A percentile compares a stretch with the other conserved stretches of the same genome.
These are phyloP conservation scores for Cyberlindnera xylosilytica DNA, from an alignment of 805 yeast genomes.

Conservation along the genomic window DNA sequence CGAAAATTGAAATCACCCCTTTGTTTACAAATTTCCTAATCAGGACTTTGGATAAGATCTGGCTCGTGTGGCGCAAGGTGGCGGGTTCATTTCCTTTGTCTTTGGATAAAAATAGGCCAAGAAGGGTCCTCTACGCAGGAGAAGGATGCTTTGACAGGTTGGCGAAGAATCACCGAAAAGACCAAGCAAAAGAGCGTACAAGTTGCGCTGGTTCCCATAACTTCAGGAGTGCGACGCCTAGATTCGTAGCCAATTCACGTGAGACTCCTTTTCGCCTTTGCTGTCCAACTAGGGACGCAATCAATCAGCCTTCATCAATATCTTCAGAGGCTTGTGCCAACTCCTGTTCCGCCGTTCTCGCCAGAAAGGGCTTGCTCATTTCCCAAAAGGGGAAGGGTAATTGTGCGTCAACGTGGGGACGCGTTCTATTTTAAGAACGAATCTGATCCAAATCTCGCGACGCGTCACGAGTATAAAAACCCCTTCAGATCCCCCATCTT, in stretches of 20 bases:
- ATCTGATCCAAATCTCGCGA: background rate
- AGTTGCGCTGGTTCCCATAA: too few species aligned
- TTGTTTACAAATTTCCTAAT: slow-evolving; percentile 10
- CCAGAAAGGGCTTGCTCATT: background rate
- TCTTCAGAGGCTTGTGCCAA: too few species aligned
- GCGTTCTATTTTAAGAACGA: slow-evolving; percentile 4
- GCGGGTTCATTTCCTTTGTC: background rate
- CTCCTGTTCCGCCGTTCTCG: background rate
- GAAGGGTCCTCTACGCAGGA: background rate
- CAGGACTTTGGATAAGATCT: slow-evolving; percentile 8
- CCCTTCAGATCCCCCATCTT: background rate
- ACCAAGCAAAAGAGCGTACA: too few species aligned
- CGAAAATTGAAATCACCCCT: background rate
- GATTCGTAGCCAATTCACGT: too few species aligned
- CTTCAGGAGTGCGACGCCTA: too few species aligned
- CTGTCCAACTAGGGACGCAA: too few species aligned
- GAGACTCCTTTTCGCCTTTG: too few species aligned
- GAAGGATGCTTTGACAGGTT: background rate
- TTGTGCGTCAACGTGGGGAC: background rate
- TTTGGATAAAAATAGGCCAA: background rate
- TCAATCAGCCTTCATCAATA: too few species aligned
- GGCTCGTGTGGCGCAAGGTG: background rate
- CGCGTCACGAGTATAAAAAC: slow-evolving; percentile 1
- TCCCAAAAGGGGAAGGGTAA: background rate
- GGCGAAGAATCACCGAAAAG: too few species aligned